Base-by-base conservation (phyloP, 208 protist genomes). In the Leishmania tarentolae region DNA sequence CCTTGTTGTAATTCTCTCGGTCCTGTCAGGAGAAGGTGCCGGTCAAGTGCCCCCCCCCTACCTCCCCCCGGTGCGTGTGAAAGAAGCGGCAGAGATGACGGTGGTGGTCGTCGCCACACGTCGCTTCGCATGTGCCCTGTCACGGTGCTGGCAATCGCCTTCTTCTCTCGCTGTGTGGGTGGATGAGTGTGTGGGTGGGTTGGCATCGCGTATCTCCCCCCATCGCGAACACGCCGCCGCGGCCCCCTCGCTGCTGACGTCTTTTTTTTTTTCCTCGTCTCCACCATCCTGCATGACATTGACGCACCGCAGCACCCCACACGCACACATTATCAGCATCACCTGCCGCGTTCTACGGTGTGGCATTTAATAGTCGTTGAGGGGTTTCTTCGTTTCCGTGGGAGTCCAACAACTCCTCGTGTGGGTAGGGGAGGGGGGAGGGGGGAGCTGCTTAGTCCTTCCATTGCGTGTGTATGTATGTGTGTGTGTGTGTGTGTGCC, bases 1-100 rank as follows among this genome's bases (percentile, higher is more conserved):
- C n/a, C n/a, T n/a, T n/a, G n/a, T n/a, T n/a, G n/a, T n/a, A n/a
- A 3, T 75, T 71, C 47, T 66, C 57, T 24, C 71, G 28, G 69
- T 72, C 47, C n/a, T 76, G 24, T 13, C 11, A 47, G 46, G 46
- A 47, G 21, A 61, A 17, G 56, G 13, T 4, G 56, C 56, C 24
- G 2, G 56, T 61, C 21, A 11, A n/a, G 56, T 61, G 56, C 56
- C 21, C 28, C 2, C 13, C n/a, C n/a, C n/a, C n/a, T n/a, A n/a
- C n/a, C n/a, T n/a, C n/a, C n/a, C n/a, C n/a, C n/a, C n/a, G n/a
- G n/a, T n/a, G 56, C 56, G 56, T 2, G 56, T 31, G 21, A 31
- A 17, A 17, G 56, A 11, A 17, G 56, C 56, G 3, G 56, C 9
- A 4, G 9, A 61, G 3, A 61, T 2, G 56, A 17, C 56, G 13